Evolutionary conservation across 306 rosid species (phyloP).

Genomic region (Cicer cuneatum): DNA sequence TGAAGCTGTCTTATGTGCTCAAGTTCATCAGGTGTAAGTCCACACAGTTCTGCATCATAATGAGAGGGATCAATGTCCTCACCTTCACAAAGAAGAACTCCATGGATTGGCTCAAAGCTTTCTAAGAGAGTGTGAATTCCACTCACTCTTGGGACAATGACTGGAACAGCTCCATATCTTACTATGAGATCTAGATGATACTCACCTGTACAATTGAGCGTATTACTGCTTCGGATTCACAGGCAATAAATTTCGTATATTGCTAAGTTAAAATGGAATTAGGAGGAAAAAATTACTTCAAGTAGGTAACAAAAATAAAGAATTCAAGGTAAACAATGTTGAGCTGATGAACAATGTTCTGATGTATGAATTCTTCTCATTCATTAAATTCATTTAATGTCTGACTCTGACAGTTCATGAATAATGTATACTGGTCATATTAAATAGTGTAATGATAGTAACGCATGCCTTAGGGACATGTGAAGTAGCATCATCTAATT

Average conservation of each 20-base stretch:
- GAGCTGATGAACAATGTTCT: background rate
- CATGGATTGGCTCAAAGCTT: conserved; percentile 88
- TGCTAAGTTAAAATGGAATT: background rate
- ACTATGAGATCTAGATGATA: conserved; percentile 86
- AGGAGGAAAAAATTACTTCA: background rate
- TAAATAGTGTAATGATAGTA: no score
- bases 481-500: background rate
- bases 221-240: conserved; percentile 13
- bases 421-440: background rate
- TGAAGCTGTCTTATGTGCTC: conserved; percentile 66
- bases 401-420: background rate
- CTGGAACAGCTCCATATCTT: conserved; percentile 73
- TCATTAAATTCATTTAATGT: background rate
- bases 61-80: conserved; percentile 85
- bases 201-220: conserved; percentile 52
- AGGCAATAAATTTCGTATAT: conserved; percentile 1
- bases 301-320: background rate
- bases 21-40: conserved; percentile 59
- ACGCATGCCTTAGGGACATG: background rate
- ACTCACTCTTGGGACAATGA: conserved; percentile 70
- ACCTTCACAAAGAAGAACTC: conserved; percentile 82
- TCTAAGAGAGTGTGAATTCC: conserved; percentile 69
- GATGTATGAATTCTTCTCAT: conserved; percentile 5
- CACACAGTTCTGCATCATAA: conserved; percentile 54
- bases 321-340: conserved; percentile 3